Evolutionary conservation across 2,329 filamentous ascomycete genomes (phyloP).

Genomic region (Penicillium corylophilum): DNA sequence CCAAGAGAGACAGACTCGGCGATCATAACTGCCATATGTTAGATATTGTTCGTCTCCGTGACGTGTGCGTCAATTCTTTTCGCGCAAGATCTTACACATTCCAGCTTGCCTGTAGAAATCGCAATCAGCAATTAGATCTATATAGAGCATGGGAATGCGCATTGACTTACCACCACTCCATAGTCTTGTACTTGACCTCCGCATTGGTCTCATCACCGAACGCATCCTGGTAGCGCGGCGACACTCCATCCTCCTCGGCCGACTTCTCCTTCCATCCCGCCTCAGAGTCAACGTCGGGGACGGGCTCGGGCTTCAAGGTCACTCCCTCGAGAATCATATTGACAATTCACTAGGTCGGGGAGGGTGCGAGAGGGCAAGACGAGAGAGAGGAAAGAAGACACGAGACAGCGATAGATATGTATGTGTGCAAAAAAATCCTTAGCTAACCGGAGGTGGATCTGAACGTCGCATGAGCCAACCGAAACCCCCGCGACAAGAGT

Average conservation of each 20-base stretch:
- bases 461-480: conserved; percentile 16
- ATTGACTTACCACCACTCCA: conserved; percentile 24
- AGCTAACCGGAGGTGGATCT: conserved; percentile 16
- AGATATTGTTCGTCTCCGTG: neutral
- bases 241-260: conserved; percentile 1
- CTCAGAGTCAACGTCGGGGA: conserved; percentile 13
- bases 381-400: neutral
- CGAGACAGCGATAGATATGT: neutral
- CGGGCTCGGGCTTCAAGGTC: conserved; percentile 9
- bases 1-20: conserved; percentile 24
- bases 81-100: conserved; percentile 18
- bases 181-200: conserved; percentile 24
- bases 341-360: conserved; percentile 1
- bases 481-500: conserved; percentile 13
- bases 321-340: conserved; percentile 19
- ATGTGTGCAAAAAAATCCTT: conserved; percentile 17
- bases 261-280: conserved; percentile 19
- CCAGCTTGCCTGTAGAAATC: conserved; percentile 17
- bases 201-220: conserved; percentile 21
- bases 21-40: conserved; percentile 21
- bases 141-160: neutral
- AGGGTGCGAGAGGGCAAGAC: neutral
- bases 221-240: conserved; percentile 15
- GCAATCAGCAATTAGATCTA: neutral
- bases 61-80: neutral